Base-by-base conservation (phyloP, 1,139 yeast species). In the Pichia sp. region DNA sequence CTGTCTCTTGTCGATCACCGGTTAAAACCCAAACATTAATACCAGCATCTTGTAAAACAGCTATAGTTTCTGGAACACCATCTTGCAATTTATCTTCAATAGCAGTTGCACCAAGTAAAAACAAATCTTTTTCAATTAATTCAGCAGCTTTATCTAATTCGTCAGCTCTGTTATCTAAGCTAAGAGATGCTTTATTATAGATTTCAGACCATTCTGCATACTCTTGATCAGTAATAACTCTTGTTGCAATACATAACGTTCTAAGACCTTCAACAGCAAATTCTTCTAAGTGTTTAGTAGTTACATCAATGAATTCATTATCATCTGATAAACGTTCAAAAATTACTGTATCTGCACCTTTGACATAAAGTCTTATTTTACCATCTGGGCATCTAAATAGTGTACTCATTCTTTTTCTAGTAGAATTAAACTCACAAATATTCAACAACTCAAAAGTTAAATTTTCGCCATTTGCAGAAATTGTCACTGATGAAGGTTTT, bases 1-100 rank as follows among this genome's bases (percentile, higher is more conserved):
- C 99, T n/a, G 99, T 94, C 65, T 94, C 99, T 63, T 92, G 98
- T 60, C 96, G 77, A 62, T 94, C 99, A 55, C 99, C 99, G 9
- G 99, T 94, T 47, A 94, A 71, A 30, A 94, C 97, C 99, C 98
- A 94, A 24, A 94, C 77, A 62, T 89, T 92, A 55, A 94, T 89
- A 16, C 97, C 97, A 0, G 99, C 99, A 47, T 85, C 87, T 63
- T 92, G 98, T 48, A 94, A 71, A 4, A 95, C 86, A 53, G 87
- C 92, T 49, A 94, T 94, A 1, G 98, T 89, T 55, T 94, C 98
- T 2, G 98, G 97, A 12, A 94, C 99, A 33, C 97, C 98, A 49
- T 92, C 98, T 67, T 94, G 99, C 45, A 94, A 71, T 60, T 92
- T 90, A 63, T 94, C 99, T 63, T 94, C 99, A 62, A 94, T 92